Evolutionary conservation across 1,139 yeast genomes (phyloP), one percentile per base, ranked within the genome.

Genomic region (Pichia inconspicua): DNA sequence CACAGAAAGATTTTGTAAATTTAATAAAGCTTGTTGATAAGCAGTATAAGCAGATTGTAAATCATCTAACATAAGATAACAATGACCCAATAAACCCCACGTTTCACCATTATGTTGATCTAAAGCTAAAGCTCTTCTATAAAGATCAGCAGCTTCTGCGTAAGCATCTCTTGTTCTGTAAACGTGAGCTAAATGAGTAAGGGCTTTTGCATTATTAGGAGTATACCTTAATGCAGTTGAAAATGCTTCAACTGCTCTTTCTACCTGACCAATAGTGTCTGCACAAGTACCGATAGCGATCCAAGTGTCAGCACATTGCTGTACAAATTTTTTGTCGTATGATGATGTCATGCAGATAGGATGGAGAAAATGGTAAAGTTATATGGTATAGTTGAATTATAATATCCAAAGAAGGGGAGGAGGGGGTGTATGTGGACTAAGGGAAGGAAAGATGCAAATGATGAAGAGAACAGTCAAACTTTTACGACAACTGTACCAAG

Each of bases 81-180:
- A 94, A 68, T 92, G 98, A 45, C 98, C 97, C 56, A 92, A 72
- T 27, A 94, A 77, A 0, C 97, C 97, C 98, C 98, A 92, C 40
- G 95, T 87, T 61, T 90, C 97, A 51, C 97, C 97, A 57, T 88
- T 84, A 64, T 86, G 92, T 22, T 90, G 94, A 59, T 83, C 82
- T 52, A 85, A 76, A 52, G 84, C 78, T 52, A 92, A 70, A 2
- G 96, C 95, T 57, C 88, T 79, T 66, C 90, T 95, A 66, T 88
- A 92, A 55, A 87, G 77, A 65, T 90, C 97, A 12, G 96, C 95
- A 4, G 97, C 97, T 65, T 88, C 86, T 58, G 86, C 84, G 62
- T 88, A 92, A 65, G 86, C 85, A 65, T 92, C 97, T 55, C 90
- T 75, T 41, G 92, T 81, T 46, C 97, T 79, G 67, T 89, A 89